Evolutionary conservation across 2,329 filamentous ascomycete genomes (phyloP), one percentile per base, ranked within the genome.

Genomic region (Trichoderma afroharzianum): DNA sequence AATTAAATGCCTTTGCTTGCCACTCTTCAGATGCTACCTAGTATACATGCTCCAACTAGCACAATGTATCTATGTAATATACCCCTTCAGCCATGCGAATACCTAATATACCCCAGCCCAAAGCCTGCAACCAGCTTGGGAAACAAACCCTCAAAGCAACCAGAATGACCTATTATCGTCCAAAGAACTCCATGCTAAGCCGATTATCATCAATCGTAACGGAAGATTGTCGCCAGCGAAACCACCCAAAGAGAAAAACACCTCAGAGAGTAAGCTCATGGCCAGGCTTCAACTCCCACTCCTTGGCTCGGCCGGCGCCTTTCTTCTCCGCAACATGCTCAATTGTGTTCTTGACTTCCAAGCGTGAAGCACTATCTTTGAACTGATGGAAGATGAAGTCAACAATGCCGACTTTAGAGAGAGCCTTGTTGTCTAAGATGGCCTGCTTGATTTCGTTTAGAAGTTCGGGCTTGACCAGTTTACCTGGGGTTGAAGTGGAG

Each of bases 271-370:
- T 61, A 67, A 82, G 78, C 72, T 81, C 80, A 68, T 82, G 81
- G 4, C 80, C 82, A n/a, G 81, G 78, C 74, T 80, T 81, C 62
- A 84, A 74, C 12, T 77, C 77, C 82, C 82, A 83, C 66, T 81
- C 79, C 74, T 83, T 83, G 32, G 73, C 70, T 21, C 80, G 77
- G 3, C 81, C 81, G 28, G 76, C 68, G 3, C 81, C 82, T 66
- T 78, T 80, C 77, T 81, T 83, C 74, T 82, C 82, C 2, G 82
- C 82, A 43, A 84, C 79, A 57, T 78, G 68, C 68, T 83, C 82
- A 32, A 84, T 73, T 1, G 82, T 83, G 33, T 83, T 83, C 78
- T 82, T 83, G 24, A 83, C 82, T 72, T 84, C 81, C 4, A 76
- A 73, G 28, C 82, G 78, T 24, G 82, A 82, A n/a, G 80, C 79